phyloP scores from a whole-genome alignment of 352 stramenopile species.

The Globisporangium acanthophoron region DNA sequence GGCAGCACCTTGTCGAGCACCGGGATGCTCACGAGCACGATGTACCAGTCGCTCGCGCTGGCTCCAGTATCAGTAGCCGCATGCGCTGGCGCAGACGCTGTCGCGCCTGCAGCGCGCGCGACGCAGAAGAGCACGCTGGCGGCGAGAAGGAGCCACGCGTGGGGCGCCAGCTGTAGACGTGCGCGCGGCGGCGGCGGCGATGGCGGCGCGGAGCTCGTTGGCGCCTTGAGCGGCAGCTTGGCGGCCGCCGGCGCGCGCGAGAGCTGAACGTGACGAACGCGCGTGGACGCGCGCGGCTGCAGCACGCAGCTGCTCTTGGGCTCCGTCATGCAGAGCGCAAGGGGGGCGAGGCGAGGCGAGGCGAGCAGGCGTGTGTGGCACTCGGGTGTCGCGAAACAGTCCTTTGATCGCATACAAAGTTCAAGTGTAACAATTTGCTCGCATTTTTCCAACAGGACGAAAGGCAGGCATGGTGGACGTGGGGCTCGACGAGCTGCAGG shows the following conservation, averaged over 20 bases:
- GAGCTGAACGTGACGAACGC: constrained; percentile 29
- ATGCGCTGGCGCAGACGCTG: background rate
- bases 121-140: constrained; percentile 21
- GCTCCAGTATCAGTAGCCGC: no score
- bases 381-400: background rate
- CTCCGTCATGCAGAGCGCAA: background rate
- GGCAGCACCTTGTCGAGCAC: constrained; percentile 78
- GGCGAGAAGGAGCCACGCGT: constrained; percentile 26
- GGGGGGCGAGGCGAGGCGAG: background rate
- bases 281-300: constrained; percentile 31
- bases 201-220: background rate
- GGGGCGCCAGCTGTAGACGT: constrained; percentile 12
- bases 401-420: background rate
- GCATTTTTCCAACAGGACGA: no score
- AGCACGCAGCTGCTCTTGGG: background rate
- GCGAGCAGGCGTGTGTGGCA: no score
- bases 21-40: constrained; percentile 82
- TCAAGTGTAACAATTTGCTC: no score
- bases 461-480: constrained; percentile 23
- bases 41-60: constrained; percentile 44
- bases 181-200: constrained; percentile 5
- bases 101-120: background rate
- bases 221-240: background rate
- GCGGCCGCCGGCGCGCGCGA: constrained; percentile 1
- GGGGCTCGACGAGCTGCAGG: constrained; percentile 65